These are phyloP conservation scores for Myriosclerotinia curreyana DNA, from an alignment of 2,329 filamentous ascomycete genomes.

Conservation along the genomic window DNA sequence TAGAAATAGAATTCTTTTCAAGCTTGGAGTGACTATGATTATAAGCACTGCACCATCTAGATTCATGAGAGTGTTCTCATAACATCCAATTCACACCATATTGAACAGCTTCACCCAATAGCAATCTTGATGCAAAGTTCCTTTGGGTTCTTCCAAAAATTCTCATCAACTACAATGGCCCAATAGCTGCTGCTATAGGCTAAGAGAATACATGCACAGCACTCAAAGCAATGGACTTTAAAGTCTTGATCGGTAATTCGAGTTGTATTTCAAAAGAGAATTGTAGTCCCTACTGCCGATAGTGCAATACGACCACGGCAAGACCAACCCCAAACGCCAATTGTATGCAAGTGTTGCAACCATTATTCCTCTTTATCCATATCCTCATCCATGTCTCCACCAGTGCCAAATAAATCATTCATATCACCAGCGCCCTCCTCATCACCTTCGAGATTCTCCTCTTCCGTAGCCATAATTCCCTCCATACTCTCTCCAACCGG, in stretches of 20 bases:
- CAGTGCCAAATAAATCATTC: slow-evolving; percentile 32
- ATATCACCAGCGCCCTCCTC: slow-evolving; percentile 20
- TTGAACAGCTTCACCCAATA: neutral
- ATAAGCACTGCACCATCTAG: neutral
- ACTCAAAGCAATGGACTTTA: neutral
- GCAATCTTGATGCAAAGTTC: neutral
- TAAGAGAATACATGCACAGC: neutral
- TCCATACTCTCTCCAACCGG: slow-evolving; percentile 42
- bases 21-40: no score
- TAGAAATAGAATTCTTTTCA: no score
- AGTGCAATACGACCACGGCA: neutral
- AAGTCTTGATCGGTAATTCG: neutral
- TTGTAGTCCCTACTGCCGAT: slow-evolving; percentile 3
- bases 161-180: neutral
- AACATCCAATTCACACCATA: neutral
- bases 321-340: slow-evolving; percentile 24
- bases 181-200: neutral
- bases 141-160: neutral
- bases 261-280: neutral
- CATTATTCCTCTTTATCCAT: slow-evolving; percentile 42
- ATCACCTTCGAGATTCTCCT: slow-evolving; percentile 40
- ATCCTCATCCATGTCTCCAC: slow-evolving; percentile 43
- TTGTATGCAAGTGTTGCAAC: slow-evolving; percentile 14
- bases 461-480: slow-evolving; percentile 41
- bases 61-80: neutral